Base-by-base conservation (phyloP, 2,329 filamentous ascomycete species). In the Neonectria faginata region DNA sequence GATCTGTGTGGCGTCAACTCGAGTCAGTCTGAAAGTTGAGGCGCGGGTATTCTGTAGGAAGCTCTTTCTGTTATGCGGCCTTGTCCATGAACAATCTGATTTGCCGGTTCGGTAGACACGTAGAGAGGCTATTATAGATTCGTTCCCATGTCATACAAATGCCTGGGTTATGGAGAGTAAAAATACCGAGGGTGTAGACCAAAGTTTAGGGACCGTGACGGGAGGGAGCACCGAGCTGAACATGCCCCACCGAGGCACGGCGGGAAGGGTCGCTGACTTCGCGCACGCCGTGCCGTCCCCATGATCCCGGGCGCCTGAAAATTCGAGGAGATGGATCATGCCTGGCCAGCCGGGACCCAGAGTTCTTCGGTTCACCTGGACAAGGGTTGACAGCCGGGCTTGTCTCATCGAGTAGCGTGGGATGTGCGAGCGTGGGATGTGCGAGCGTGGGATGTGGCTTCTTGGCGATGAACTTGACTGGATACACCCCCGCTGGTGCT, bases 271-370 rank as follows among this genome's bases (percentile, higher is more conserved):
- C 42, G 8, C 36, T 39, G 54, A 33, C 50, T 53, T 36, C 48
- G 57, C 42, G 33, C 48, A 45, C 39, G 16, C 42, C 31, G 39
- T 51, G n/a, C 11, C 9, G 11, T 18, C 48, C 29, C 18, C 14
- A 44, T 50, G 45, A 62, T 48, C 60, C 60, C 25, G 33, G 55
- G n/a, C 55, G 48, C 47, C 55, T 62, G 60, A 63, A 59, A 27
- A 48, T 42, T 42, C 9, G 27, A 27, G 7, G 50, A 55, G 39
- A 27, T 47, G 42, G 18, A 29, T 29, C 31, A 50, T 29, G 42
- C 45, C 31, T 50, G 18, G 27, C 14, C 3, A 45, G 29, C 50
- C 31, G 55, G 27, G 33, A 27, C 42, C 50, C 50, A 63, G 48
- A 33, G 44, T 27, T 50, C 54, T 44, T 42, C 51, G 44, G 27